phyloP scores from a whole-genome alignment of 805 yeast species.

The Candida railenensis region DNA sequence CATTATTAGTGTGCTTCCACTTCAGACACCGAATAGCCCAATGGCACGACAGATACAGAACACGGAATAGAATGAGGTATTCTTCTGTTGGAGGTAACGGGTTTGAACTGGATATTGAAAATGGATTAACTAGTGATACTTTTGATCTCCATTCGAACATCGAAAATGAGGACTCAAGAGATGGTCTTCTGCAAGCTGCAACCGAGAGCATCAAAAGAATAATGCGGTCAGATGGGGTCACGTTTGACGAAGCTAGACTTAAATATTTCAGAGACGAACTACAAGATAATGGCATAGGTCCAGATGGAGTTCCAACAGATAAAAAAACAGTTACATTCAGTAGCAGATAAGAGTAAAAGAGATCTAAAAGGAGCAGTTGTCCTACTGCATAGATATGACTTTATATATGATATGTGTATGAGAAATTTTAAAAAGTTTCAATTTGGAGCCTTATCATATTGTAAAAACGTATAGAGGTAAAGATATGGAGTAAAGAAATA shows the following conservation, averaged over 20 bases:
- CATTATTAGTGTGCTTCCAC: conserved; percentile 25
- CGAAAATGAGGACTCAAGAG: conserved; percentile 49
- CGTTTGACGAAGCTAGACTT: conserved; percentile 71
- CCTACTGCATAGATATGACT: too few species aligned
- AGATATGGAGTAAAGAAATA: too few species aligned
- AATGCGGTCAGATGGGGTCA: conserved; percentile 50
- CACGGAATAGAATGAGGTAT: conserved; percentile 20
- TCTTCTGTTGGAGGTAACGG: conserved; percentile 39
- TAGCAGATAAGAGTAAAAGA: too few species aligned
- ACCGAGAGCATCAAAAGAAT: conserved; percentile 50
- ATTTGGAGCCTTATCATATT: too few species aligned
- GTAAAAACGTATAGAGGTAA: too few species aligned
- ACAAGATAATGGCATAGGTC: conserved; percentile 51
- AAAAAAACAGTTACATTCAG: conserved; percentile 58
- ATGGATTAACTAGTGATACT: conserved; percentile 57
- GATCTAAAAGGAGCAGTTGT: too few species aligned
- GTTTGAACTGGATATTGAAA: conserved; percentile 22
- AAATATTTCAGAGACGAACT: conserved; percentile 47
- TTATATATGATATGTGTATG: too few species aligned
- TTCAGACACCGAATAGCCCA: conserved; percentile 29
- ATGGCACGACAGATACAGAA: conserved; percentile 26
- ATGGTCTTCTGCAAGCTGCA: conserved; percentile 59
- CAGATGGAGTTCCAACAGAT: conserved; percentile 67
- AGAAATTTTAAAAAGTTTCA: too few species aligned
- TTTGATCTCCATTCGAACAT: conserved; percentile 52